These are phyloP conservation scores for Aegilops bicornis DNA, from an alignment of 176 grass and related monocot genomes.

Conservation along the genomic window DNA sequence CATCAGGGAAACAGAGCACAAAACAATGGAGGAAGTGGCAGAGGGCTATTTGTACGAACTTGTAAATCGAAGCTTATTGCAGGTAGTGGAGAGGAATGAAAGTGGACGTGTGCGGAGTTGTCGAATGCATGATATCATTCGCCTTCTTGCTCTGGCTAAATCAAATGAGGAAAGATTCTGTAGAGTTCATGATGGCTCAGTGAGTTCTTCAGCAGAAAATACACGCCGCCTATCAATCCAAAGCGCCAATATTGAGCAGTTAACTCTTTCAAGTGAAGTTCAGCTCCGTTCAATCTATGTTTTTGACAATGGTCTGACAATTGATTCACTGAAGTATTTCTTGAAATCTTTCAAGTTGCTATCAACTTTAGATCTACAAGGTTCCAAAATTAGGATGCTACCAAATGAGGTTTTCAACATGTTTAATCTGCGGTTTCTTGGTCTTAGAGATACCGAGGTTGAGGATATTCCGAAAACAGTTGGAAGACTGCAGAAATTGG, in stretches of 20 bases:
- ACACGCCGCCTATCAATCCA: constrained; percentile 1
- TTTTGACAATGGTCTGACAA: background rate
- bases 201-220: background rate
- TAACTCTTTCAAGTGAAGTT: constrained; percentile 8
- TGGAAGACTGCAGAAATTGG: constrained; percentile 1
- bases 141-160: background rate
- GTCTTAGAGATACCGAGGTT: background rate
- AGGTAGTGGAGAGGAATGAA: constrained; percentile 7
- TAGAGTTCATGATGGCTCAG: constrained; percentile 1
- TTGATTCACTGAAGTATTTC: background rate
- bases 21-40: constrained; percentile 2
- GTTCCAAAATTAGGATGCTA: background rate
- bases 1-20: background rate
- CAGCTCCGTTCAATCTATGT: constrained; percentile 5
- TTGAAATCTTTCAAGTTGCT: background rate
- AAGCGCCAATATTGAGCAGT: background rate
- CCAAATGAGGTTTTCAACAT: background rate
- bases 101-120: constrained; percentile 5
- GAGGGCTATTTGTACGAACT: constrained; percentile 1
- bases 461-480: background rate
- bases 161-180: background rate
- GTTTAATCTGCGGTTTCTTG: constrained; percentile 7
- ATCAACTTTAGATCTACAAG: constrained; percentile 13
- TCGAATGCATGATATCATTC: constrained; percentile 7
- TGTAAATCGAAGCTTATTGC: background rate